Percentiles rank a stretch among this genome's conserved stretches.
Conservation (phyloP, 495 filamentous ascomycete species). For the Astrocystis sublimbata region DNA sequence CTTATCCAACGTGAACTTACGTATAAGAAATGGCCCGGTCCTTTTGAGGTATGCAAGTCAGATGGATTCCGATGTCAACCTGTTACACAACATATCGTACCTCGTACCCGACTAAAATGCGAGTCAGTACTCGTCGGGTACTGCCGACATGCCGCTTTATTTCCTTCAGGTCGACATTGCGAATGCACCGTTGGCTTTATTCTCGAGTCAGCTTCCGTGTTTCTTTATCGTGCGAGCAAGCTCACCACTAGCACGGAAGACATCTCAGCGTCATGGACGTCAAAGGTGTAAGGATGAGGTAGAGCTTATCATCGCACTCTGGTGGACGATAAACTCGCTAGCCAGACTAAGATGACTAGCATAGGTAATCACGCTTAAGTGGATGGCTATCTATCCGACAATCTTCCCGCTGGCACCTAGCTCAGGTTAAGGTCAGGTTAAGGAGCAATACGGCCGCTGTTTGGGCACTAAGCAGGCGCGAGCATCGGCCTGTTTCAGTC, state of each 20-base stretch:
- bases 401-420: no score
- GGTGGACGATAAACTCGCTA: background rate
- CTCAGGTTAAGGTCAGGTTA: no score
- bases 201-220: background rate
- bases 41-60: slow-evolving; percentile 7
- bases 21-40: background rate
- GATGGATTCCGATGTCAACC: background rate
- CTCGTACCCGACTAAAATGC: background rate
- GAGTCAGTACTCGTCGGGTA: background rate
- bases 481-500: no score
- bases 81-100: background rate
- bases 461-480: no score
- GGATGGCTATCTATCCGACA: background rate
- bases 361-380: background rate
- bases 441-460: no score
- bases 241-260: background rate
- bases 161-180: background rate
- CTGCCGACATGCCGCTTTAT: background rate
- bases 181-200: background rate
- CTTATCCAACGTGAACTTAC: background rate
- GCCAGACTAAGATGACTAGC: no score
- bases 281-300: background rate
- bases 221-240: background rate
- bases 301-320: background rate
- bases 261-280: background rate